These are phyloP conservation scores for Schizochytrium sp. DNA, from an alignment of 108 stramenopile species.

Conservation along the genomic window DNA sequence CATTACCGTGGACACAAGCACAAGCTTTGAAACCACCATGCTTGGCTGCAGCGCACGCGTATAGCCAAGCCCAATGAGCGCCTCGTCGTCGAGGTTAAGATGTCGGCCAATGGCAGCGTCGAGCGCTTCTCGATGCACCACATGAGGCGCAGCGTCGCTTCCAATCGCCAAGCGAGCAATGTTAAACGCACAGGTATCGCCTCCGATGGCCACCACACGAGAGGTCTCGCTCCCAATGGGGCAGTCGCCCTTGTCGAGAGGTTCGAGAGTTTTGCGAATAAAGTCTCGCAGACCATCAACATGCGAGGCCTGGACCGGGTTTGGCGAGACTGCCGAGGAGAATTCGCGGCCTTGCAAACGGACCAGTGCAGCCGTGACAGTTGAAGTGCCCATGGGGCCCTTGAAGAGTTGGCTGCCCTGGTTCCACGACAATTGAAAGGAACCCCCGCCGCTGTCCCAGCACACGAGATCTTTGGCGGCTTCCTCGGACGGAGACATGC, in stretches of 20 bases:
- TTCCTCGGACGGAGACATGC: neutral
- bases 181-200: neutral
- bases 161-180: neutral
- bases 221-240: neutral
- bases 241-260: neutral
- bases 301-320: neutral
- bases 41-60: neutral
- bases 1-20: neutral
- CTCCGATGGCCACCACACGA: neutral
- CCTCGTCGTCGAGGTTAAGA: neutral
- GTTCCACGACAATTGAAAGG: neutral
- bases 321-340: neutral
- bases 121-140: neutral
- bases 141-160: neutral
- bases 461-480: neutral
- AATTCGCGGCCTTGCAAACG: neutral
- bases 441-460: slow-evolving; percentile 13
- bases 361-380: neutral
- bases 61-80: neutral
- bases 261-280: neutral
- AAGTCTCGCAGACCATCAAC: neutral
- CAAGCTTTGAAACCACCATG: neutral
- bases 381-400: neutral
- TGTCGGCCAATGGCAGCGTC: neutral
- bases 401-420: neutral